Conservation (phyloP, 2,329 filamentous ascomycete species). For the Alternaria solani region DNA sequence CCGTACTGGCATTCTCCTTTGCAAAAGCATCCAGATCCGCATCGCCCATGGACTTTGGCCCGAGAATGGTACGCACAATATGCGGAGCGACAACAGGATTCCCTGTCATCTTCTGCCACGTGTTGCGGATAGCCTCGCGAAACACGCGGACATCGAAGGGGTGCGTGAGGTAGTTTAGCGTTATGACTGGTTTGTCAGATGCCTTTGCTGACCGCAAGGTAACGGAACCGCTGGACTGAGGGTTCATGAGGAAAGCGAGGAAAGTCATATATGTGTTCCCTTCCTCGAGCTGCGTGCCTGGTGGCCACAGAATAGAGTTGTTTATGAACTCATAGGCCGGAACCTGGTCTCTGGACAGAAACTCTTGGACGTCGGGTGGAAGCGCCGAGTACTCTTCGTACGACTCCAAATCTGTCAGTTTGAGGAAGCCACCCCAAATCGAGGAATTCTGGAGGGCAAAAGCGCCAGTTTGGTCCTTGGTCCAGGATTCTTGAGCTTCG, state of each 20-base stretch:
- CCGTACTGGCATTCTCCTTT: conserved; percentile 37
- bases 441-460: conserved; percentile 54
- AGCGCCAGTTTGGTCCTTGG: conserved; percentile 45
- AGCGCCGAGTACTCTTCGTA: conserved; percentile 57
- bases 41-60: conserved; percentile 54
- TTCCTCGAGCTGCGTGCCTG: conserved; percentile 29
- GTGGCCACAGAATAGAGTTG: conserved; percentile 34
- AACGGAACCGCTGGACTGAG: conserved; percentile 62
- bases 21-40: conserved; percentile 59
- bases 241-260: conserved; percentile 58
- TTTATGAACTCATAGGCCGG: conserved; percentile 65
- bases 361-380: conserved; percentile 53
- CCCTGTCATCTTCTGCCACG: conserved; percentile 51
- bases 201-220: conserved; percentile 63
- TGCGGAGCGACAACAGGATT: conserved; percentile 61
- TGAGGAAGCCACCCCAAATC: conserved; percentile 64
- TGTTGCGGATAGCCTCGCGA: conserved; percentile 48
- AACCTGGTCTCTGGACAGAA: conserved; percentile 59
- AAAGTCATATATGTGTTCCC: conserved; percentile 49
- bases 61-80: conserved; percentile 56
- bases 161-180: conserved; percentile 62
- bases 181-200: conserved; percentile 59
- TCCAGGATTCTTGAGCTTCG: conserved; percentile 57
- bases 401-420: conserved; percentile 53
- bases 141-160: conserved; percentile 60